These are phyloP conservation scores for Dorcoceras hygrometricum DNA, from an alignment of 257 asterid species.

Conservation along the genomic window DNA sequence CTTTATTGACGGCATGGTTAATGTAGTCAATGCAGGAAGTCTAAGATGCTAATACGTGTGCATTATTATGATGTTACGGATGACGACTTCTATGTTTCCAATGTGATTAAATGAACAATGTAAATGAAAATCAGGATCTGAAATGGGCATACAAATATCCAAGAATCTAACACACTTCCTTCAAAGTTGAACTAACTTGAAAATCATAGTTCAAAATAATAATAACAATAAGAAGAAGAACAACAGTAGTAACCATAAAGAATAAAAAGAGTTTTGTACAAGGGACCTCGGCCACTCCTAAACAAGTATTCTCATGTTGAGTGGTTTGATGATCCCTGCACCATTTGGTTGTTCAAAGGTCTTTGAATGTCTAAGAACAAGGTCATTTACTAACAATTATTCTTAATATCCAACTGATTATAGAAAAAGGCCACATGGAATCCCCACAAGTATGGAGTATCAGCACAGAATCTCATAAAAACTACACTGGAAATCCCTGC, in stretches of 20 bases:
- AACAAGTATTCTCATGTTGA: not conserved
- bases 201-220: not conserved
- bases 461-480: not conserved
- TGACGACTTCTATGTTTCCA: not conserved
- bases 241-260: not conserved
- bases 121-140: not conserved
- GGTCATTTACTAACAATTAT: not conserved
- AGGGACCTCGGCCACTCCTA: not conserved
- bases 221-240: not conserved
- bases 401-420: not conserved
- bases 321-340: no score
- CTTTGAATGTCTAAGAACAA: not conserved
- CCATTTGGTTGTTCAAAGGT: not conserved
- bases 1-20: not conserved
- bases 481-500: not conserved
- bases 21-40: no score
- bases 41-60: not conserved
- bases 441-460: not conserved
- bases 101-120: not conserved
- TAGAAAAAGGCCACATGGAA: not conserved
- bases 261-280: not conserved
- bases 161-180: not conserved
- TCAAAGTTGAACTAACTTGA: not conserved
- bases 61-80: not conserved
- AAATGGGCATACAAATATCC: not conserved